Base-by-base conservation (phyloP, 106 monocot species). In the Chionographis japonica region DNA sequence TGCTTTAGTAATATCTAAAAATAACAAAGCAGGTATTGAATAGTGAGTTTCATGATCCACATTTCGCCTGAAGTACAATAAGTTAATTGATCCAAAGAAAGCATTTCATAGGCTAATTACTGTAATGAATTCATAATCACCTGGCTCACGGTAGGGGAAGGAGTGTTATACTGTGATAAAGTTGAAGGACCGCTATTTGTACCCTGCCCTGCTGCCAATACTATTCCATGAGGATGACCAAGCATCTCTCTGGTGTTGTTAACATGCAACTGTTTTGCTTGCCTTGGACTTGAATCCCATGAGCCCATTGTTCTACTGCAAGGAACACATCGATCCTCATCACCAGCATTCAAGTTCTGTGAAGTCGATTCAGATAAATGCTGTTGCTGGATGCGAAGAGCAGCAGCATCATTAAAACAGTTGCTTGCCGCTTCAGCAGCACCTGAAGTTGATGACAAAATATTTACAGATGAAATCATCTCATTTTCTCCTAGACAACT, bases 381-480 rank as follows among this genome's bases (percentile, higher is more conserved):
- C 59, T 85, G 84, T 69, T 78, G 77, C 57, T 83, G 86, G 70
- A 92, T 75, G 43, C 87, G 87, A 58, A 62, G 52, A 74, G 80
- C 75, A 85, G 78, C 79, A 49, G 86, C 64, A 69, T 89, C 97
- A 80, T 65, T 69, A 74, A 92, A 97, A 71, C 80, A 89, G 70
- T 84, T 83, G 70, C 75, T 72, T 69, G 89, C 85, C 50, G 81
- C 89, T 71, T 83, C 86, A 6, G 84, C 92, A 57, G 82, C 82
- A 85, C 95, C 95, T 97, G 82, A 53, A 68, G 63, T 66, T 12
- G 46, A 46, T 46, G 9, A 46, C 27, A 27, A 27, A 27, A 27
- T 27, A 27, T 27, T 27, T 27, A 27, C 1, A 27, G 27, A 27
- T 27, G 27, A 27, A 27, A 27, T 27, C 27, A 27, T 27, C 27